Conservation (phyloP, 305 asterid genomes). For the Fraxinus ornus region DNA sequence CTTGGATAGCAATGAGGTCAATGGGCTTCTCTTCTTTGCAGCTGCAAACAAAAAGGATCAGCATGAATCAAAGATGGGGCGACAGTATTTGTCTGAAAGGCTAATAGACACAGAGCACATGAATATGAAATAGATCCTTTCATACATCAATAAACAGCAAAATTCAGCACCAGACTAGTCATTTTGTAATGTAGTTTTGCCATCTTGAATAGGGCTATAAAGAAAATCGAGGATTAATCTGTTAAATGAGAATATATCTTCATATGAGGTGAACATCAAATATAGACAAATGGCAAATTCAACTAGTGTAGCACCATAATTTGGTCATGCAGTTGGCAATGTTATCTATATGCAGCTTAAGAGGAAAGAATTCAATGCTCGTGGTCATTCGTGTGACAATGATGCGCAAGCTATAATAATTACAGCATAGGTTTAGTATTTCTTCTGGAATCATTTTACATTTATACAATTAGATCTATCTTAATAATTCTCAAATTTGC, state of each 20-base stretch:
- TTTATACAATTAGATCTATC: neutral
- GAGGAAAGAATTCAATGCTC: neutral
- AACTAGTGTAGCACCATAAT: neutral
- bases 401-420: neutral
- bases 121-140: neutral
- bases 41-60: slow-evolving; percentile 37
- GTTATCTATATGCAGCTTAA: neutral
- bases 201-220: neutral
- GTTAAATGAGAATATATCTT: neutral
- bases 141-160: neutral
- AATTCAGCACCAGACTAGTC: neutral
- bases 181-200: neutral
- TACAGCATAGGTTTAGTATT: neutral
- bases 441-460: neutral
- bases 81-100: neutral
- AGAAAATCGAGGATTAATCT: neutral
- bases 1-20: slow-evolving; percentile 52
- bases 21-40: slow-evolving; percentile 42
- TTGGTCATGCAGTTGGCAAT: neutral
- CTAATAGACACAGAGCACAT: neutral
- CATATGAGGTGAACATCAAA: neutral
- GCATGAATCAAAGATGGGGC: neutral
- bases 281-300: neutral
- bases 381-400: neutral
- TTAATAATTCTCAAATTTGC: neutral